Evolutionary conservation across 148 eudicot species (phyloP), one percentile per base, ranked within the genome.

Genomic region (Cornus controversa): DNA sequence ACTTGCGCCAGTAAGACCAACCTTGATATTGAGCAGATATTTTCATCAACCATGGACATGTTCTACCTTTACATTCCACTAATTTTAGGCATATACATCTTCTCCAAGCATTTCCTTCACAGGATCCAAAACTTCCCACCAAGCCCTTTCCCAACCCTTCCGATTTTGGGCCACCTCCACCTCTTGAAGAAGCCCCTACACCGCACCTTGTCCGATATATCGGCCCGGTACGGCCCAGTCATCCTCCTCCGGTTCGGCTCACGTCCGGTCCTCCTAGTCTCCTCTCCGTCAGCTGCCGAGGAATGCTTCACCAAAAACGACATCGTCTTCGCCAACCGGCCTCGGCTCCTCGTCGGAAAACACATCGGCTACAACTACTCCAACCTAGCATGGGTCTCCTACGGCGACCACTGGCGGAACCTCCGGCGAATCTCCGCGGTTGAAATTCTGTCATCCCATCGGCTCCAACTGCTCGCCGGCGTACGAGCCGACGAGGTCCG

Each of bases 321-420:
- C 74, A 18, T 78, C 37, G 74, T 79, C 11, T 85, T 90, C 31
- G 91, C 94, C 65, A 85, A 78, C 88, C 82, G 94, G 1, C 90
- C 90, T 6, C 65, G 62, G 2, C 64, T 90, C 14, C 71, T 89
- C 0, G 78, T 82, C 23, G 85, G 86, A n/a, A 82, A 84, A 20
- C 67, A 78, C 45, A 18, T 85, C 0, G 94, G 88, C 0, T 83
- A 87, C 66, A 66, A 80, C 57, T 82, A 80, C 71, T 85, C 90
- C 10, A 78, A 31, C 74, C 9, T 91, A 29, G 22, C 75, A 8
- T 91, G 89, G 90, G 86, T 86, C 6, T 79, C 87, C 0, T 90
- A 91, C 53, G 90, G 96, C 10, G 86, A 80, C 2, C 77, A 83
- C 29, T 90, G 91, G 96, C 76, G 91, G 8, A 82, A 82, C 66